phyloP scores from a whole-genome alignment of 345 rosid genomes.

The Syzygium oleosum region DNA sequence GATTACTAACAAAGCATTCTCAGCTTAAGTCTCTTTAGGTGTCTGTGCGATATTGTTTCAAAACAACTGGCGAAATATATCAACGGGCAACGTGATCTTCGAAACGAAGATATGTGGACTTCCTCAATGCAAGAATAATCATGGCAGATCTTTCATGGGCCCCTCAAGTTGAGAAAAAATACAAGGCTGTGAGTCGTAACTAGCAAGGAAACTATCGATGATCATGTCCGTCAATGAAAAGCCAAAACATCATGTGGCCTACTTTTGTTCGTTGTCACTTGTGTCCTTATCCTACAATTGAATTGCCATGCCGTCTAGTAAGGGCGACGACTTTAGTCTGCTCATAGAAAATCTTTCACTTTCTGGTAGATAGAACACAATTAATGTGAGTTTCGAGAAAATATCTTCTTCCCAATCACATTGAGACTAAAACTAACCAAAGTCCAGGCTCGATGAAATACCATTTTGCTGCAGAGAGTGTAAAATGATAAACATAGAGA shows the following conservation, averaged over 20 bases:
- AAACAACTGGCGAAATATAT: too few species aligned
- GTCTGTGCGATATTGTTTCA: too few species aligned
- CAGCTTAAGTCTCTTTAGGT: too few species aligned
- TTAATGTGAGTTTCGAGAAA: too few species aligned
- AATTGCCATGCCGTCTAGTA: background rate
- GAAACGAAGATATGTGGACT: too few species aligned
- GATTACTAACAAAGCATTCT: too few species aligned
- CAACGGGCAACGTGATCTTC: too few species aligned
- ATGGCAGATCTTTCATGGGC: background rate
- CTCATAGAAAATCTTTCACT: background rate
- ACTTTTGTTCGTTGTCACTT: background rate
- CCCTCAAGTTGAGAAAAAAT: background rate
- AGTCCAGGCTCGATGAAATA: background rate
- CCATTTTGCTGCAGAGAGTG: background rate
- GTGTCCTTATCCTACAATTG: background rate
- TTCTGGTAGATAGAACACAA: too few species aligned
- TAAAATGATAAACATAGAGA: background rate
- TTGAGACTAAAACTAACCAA: background rate
- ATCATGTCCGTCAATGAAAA: background rate
- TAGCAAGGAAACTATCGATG: background rate
- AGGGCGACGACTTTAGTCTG: background rate
- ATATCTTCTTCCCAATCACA: background rate
- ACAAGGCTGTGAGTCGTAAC: background rate
- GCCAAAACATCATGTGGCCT: background rate
- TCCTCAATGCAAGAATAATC: background rate